Conservation (phyloP, 805 yeast genomes). For the Candida manassasensis region DNA sequence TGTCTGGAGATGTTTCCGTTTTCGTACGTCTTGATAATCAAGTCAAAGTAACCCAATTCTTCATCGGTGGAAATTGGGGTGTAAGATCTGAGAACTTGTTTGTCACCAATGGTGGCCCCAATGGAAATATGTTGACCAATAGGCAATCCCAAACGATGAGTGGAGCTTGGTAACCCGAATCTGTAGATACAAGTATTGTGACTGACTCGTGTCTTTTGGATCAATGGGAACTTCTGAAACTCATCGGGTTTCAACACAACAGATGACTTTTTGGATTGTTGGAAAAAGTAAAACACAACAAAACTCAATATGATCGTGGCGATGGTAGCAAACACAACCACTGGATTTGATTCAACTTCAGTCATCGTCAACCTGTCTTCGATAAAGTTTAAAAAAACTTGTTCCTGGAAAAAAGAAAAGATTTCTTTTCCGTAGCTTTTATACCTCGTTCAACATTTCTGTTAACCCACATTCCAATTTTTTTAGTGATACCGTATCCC, state of each 20-base stretch:
- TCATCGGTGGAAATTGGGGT: slow-evolving; percentile 85
- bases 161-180: slow-evolving; percentile 72
- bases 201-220: slow-evolving; percentile 67
- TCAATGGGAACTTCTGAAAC: slow-evolving; percentile 75
- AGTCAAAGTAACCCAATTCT: slow-evolving; percentile 75
- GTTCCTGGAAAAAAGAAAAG: no score
- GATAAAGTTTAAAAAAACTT: no score
- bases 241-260: slow-evolving; percentile 60
- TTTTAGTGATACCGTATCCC: no score
- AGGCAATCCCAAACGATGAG: slow-evolving; percentile 79
- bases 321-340: slow-evolving; percentile 36
- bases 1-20: slow-evolving; percentile 77
- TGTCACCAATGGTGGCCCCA: slow-evolving; percentile 69
- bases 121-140: slow-evolving; percentile 92
- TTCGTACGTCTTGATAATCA: slow-evolving; percentile 81
- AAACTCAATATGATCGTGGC: slow-evolving; percentile 31
- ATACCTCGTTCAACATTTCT: no score
- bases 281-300: slow-evolving; percentile 30
- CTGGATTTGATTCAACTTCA: slow-evolving; percentile 33
- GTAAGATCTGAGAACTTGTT: slow-evolving; percentile 79
- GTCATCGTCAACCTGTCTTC: no score
- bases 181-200: slow-evolving; percentile 82
- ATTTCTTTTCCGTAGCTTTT: no score
- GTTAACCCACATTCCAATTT: no score
- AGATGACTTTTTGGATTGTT: slow-evolving; percentile 32